Evolutionary conservation across 2,329 filamentous ascomycete genomes (phyloP).

Genomic region (Ophiostoma perfectum): DNA sequence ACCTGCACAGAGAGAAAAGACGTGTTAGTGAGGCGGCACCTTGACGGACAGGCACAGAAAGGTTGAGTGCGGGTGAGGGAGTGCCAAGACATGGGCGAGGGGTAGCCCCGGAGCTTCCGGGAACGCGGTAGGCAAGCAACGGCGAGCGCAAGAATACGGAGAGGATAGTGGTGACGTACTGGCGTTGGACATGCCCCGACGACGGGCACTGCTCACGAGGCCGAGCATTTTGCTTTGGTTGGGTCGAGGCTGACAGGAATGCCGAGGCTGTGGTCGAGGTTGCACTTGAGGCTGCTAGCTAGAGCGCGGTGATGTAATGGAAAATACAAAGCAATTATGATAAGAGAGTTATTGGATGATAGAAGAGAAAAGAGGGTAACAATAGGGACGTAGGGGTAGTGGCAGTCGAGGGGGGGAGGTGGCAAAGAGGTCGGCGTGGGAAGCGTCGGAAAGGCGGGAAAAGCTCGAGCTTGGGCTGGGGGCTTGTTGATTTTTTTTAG

Average conservation of each 20-base stretch:
- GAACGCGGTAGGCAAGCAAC: not conserved
- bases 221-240: not conserved
- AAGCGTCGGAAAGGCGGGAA: conserved; percentile 6
- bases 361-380: not conserved
- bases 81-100: not conserved
- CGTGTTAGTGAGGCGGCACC: conserved; percentile 16
- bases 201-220: conserved; percentile 6
- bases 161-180: conserved; percentile 10
- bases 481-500: not conserved
- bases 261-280: not conserved
- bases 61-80: too few relatives aligned
- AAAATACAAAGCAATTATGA: not conserved
- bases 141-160: not conserved
- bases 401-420: not conserved
- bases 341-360: not conserved
- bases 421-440: not conserved
- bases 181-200: conserved; percentile 1
- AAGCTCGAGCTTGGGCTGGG: conserved; percentile 6
- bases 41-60: not conserved
- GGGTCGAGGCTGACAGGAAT: not conserved
- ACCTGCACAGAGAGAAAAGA: conserved; percentile 18
- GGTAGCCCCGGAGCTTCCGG: conserved; percentile 2
- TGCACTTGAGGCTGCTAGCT: not conserved
- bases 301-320: not conserved
- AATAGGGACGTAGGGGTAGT: not conserved